Percentiles rank a stretch among this genome's conserved stretches.
Evolutionary conservation across 331 rosid genomes (phyloP).

Genomic region (Malus hybrid): DNA sequence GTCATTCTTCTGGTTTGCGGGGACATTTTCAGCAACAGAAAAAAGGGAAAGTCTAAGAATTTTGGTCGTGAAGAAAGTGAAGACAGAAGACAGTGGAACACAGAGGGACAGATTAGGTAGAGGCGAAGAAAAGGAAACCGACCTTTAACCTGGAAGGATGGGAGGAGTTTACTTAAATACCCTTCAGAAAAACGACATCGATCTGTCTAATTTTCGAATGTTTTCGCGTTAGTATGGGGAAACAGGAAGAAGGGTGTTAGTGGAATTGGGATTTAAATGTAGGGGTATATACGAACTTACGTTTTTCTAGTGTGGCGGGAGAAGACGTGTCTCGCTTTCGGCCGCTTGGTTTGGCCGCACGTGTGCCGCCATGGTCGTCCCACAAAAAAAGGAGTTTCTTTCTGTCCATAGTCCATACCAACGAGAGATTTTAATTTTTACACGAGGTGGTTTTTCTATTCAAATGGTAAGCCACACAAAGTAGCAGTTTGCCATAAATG

Average conservation of each 20-base stretch:
- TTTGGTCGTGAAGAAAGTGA: neutral
- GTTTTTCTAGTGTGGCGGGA: slow-evolving; percentile 31
- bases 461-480: too few relatives aligned
- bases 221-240: neutral
- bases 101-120: neutral
- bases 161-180: slow-evolving; percentile 3
- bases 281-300: slow-evolving; percentile 11
- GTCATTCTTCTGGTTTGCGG: slow-evolving; percentile 47
- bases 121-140: neutral
- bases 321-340: slow-evolving; percentile 32
- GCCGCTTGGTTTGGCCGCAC: slow-evolving; percentile 10
- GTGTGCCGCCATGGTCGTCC: neutral
- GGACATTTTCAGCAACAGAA: slow-evolving; percentile 38
- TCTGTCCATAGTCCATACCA: too few relatives aligned
- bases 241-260: neutral
- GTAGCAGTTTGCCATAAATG: too few relatives aligned
- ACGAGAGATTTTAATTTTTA: too few relatives aligned
- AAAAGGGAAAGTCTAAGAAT: neutral
- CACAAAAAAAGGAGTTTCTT: too few relatives aligned
- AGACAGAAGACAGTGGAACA: neutral
- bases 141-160: neutral
- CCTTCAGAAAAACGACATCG: neutral
- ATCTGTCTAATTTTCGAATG: neutral
- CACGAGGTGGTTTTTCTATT: too few relatives aligned
- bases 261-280: neutral